Evolutionary conservation across 768 basidiomycete species (phyloP).

Genomic region (Kwoniella dendrophila): DNA sequence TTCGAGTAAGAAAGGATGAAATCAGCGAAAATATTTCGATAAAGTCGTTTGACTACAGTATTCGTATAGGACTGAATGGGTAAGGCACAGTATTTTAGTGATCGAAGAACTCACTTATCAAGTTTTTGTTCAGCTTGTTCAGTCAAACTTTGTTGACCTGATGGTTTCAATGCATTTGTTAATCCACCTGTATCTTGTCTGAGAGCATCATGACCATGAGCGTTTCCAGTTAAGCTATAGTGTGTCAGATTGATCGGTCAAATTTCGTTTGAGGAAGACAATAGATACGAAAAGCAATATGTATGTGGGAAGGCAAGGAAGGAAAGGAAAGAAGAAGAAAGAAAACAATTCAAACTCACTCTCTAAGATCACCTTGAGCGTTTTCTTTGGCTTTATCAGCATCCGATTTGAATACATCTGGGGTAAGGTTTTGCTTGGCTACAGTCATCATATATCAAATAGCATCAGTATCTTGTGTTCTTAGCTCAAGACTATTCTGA

Average conservation of each 20-base stretch:
- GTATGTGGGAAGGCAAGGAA: not conserved
- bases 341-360: conserved; percentile 12
- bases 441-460: not conserved
- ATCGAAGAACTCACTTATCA: conserved; percentile 32
- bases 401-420: conserved; percentile 26
- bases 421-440: conserved; percentile 25
- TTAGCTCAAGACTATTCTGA: not conserved
- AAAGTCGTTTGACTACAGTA: not conserved
- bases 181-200: conserved; percentile 12
- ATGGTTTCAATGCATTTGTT: conserved; percentile 17
- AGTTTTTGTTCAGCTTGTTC: conserved; percentile 20
- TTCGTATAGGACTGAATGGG: not conserved
- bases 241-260: not conserved
- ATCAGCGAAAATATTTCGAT: not conserved
- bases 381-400: conserved; percentile 22
- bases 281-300: not conserved
- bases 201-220: conserved; percentile 18
- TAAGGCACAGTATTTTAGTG: no score
- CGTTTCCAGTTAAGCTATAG: conserved; percentile 20
- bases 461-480: not conserved
- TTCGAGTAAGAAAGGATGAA: not conserved
- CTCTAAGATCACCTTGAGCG: conserved; percentile 16
- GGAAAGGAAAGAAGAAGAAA: not conserved
- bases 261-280: not conserved
- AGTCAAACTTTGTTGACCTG: conserved; percentile 16